Conservation (phyloP, 2,329 filamentous ascomycete genomes). For the Didymella pomorum region DNA sequence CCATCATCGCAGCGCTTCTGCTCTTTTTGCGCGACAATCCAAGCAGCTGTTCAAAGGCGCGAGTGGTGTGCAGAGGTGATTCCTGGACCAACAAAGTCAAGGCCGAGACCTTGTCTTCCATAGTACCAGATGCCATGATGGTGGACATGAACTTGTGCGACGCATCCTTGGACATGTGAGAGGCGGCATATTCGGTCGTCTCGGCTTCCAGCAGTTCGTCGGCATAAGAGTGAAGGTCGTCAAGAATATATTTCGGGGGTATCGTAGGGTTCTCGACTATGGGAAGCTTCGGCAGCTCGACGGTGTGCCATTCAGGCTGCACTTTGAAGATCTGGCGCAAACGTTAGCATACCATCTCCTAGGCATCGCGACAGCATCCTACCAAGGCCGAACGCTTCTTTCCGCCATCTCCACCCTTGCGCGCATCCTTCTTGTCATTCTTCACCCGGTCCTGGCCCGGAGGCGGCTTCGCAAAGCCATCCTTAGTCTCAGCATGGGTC, state of each 20-base stretch:
- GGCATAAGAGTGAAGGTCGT: slow-evolving; percentile 73
- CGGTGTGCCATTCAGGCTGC: slow-evolving; percentile 73
- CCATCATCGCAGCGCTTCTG: slow-evolving; percentile 88
- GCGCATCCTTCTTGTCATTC: slow-evolving; percentile 41
- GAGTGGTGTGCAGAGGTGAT: slow-evolving; percentile 90
- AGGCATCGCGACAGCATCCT: slow-evolving; percentile 19
- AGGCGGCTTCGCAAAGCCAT: slow-evolving; percentile 51
- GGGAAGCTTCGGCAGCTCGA: slow-evolving; percentile 63
- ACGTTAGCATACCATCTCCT: slow-evolving; percentile 29
- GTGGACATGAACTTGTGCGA: slow-evolving; percentile 96
- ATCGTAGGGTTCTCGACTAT: slow-evolving; percentile 55
- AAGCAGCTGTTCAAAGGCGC: slow-evolving; percentile 85
- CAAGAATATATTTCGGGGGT: slow-evolving; percentile 61
- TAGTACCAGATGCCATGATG: slow-evolving; percentile 94
- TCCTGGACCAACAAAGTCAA: slow-evolving; percentile 94
- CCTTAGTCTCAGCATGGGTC: slow-evolving; percentile 52
- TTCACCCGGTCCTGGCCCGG: slow-evolving; percentile 43
- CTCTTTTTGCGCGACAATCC: slow-evolving; percentile 89
- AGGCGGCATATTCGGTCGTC: slow-evolving; percentile 75
- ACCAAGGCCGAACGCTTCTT: slow-evolving; percentile 45
- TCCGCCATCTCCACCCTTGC: slow-evolving; percentile 45
- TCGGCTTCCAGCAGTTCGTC: slow-evolving; percentile 79
- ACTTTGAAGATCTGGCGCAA: slow-evolving; percentile 63
- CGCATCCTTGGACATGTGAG: slow-evolving; percentile 77
- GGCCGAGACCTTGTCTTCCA: slow-evolving; percentile 96